phyloP scores from a whole-genome alignment of 1,139 yeast species.

The Lodderomyces parapsilosis region DNA sequence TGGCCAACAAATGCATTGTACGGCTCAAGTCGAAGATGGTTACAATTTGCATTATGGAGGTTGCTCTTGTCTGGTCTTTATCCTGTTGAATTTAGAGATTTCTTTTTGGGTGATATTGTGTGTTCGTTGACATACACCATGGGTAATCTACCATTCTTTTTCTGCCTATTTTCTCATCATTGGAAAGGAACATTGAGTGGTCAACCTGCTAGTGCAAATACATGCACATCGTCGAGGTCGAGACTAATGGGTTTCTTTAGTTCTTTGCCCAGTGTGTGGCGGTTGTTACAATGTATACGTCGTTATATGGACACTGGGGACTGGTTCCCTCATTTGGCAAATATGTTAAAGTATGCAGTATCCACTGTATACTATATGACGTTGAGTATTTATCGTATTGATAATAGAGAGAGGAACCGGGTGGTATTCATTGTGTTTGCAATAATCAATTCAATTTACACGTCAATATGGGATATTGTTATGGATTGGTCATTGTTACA shows the following conservation, averaged over 20 bases:
- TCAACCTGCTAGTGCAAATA: slow-evolving; percentile 29
- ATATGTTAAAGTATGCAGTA: slow-evolving; percentile 71
- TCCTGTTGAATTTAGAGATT: slow-evolving; percentile 94
- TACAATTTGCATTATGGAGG: slow-evolving; percentile 70
- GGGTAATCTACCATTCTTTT: slow-evolving; percentile 81
- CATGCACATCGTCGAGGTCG: slow-evolving; percentile 79
- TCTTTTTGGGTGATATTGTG: slow-evolving; percentile 86
- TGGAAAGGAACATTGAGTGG: slow-evolving; percentile 54
- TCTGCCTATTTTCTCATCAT: slow-evolving; percentile 73
- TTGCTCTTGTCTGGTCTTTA: slow-evolving; percentile 78
- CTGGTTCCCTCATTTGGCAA: slow-evolving; percentile 96
- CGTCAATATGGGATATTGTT: slow-evolving; percentile 82
- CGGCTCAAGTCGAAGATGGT: slow-evolving; percentile 67
- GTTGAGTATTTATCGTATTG: slow-evolving; percentile 79
- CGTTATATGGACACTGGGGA: slow-evolving; percentile 94
- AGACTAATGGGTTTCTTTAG: slow-evolving; percentile 79
- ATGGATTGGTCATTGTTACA: slow-evolving; percentile 96
- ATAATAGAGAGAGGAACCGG: slow-evolving; percentile 41
- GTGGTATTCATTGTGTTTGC: slow-evolving; percentile 74
- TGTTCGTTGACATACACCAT: slow-evolving; percentile 86
- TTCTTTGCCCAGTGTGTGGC: slow-evolving; percentile 85
- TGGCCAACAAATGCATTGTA: slow-evolving; percentile 63
- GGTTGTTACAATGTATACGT: slow-evolving; percentile 84
- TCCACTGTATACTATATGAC: slow-evolving; percentile 68
- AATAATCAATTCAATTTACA: slow-evolving; percentile 62